Conservation (phyloP, 164 flowering plant species). For the Macadamia tetraphylla region DNA sequence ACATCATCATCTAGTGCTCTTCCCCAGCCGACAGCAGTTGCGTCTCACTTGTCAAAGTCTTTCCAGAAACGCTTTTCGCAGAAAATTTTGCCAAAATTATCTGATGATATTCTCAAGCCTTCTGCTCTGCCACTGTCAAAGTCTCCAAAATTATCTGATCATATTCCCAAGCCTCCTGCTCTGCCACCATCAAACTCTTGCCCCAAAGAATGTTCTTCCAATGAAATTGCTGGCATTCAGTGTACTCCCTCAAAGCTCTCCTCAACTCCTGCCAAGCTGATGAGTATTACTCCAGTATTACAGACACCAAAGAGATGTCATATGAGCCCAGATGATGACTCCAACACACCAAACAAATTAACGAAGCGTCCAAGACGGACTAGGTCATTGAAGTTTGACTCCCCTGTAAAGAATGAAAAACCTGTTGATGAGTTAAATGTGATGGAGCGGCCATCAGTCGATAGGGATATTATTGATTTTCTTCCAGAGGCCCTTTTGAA, state of each 20-base stretch:
- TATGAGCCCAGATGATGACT: slow-evolving; percentile 45
- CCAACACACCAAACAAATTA: slow-evolving; percentile 36
- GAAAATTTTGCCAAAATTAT: slow-evolving; percentile 4
- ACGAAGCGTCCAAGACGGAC: slow-evolving; percentile 34
- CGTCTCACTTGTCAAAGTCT: slow-evolving; percentile 40
- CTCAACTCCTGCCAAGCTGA: slow-evolving; percentile 49
- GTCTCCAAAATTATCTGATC: slow-evolving; percentile 2
- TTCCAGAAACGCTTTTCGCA: slow-evolving; percentile 41
- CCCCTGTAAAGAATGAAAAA: slow-evolving; percentile 40
- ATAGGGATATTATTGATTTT: slow-evolving; percentile 38
- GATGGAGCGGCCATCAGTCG: slow-evolving; percentile 16
- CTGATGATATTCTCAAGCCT: slow-evolving; percentile 11
- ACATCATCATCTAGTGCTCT: slow-evolving; percentile 17
- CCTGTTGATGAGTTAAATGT: slow-evolving; percentile 13
- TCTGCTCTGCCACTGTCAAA: not conserved
- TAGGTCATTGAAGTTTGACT: slow-evolving; percentile 52
- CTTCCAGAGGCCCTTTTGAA: slow-evolving; percentile 56
- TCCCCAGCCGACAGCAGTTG: slow-evolving; percentile 15
- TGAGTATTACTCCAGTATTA: slow-evolving; percentile 52
- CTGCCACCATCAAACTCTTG: slow-evolving; percentile 2
- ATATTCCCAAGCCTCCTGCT: not conserved
- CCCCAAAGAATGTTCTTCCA: slow-evolving; percentile 1
- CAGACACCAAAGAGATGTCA: slow-evolving; percentile 52
- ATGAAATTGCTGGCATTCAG: slow-evolving; percentile 8
- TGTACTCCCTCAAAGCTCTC: slow-evolving; percentile 31